A percentile compares a stretch with the other conserved stretches of the same genome.
Conservation (phyloP, 2,329 filamentous ascomycete genomes). For the Cladorrhinum sp. region DNA sequence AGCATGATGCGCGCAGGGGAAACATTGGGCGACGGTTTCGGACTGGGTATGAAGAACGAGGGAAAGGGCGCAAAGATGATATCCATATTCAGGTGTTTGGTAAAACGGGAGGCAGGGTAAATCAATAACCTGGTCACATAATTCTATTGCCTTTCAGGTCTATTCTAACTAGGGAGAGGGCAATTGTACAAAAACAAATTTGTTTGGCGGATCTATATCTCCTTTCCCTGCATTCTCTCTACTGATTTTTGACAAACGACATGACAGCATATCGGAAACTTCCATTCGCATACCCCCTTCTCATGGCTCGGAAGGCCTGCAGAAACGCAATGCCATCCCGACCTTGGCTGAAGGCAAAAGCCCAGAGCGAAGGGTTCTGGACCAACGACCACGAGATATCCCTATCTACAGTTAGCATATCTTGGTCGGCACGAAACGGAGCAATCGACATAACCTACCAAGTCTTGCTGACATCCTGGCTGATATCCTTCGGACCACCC, state of each 20-base stretch:
- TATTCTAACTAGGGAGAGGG: conserved; percentile 6
- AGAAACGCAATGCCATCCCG: conserved; percentile 59
- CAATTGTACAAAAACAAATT: conserved; percentile 2
- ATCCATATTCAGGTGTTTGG: conserved; percentile 10
- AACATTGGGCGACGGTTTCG: neutral
- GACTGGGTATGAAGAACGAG: neutral
- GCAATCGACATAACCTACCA: conserved; percentile 43
- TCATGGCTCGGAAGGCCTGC: conserved; percentile 60
- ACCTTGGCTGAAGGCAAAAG: conserved; percentile 58
- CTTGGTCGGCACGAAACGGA: neutral
- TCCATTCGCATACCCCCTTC: conserved; percentile 56
- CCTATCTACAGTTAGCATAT: conserved; percentile 37
- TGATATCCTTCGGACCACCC: conserved; percentile 52
- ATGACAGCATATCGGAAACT: conserved; percentile 58
- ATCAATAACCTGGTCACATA: conserved; percentile 7
- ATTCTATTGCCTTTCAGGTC: conserved; percentile 1
- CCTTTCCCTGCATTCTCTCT: neutral
- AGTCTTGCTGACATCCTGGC: conserved; percentile 55
- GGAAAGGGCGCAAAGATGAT: conserved; percentile 1
- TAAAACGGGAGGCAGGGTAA: neutral
- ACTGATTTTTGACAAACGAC: conserved; percentile 46
- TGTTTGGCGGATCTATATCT: neutral
- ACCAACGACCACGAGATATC: conserved; percentile 61
- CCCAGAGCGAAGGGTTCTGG: conserved; percentile 58
- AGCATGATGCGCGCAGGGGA: neutral